A percentile compares a stretch with the other conserved stretches of the same genome.
phyloP scores from a whole-genome alignment of 2,329 filamentous ascomycete genomes.

The Arthrobotrys conoides region DNA sequence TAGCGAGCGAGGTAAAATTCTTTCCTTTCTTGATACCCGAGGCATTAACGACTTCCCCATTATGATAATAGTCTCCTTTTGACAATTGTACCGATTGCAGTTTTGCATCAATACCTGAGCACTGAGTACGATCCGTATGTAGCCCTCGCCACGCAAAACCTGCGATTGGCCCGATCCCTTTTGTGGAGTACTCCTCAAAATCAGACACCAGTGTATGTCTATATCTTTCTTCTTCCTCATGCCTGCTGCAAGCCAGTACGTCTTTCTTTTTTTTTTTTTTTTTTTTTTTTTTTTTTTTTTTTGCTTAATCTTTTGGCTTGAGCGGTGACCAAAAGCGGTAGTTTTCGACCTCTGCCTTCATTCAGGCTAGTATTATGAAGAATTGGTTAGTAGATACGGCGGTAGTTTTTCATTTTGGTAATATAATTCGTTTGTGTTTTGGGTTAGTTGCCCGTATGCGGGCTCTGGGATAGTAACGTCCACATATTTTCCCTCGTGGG shows the following conservation, averaged over 20 bases:
- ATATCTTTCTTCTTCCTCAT: background rate
- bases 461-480: background rate
- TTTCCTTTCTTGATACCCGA: constrained; percentile 10
- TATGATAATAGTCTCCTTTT: constrained; percentile 14
- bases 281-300: background rate
- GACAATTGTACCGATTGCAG: constrained; percentile 7
- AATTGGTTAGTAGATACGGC: background rate
- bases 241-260: constrained; percentile 2
- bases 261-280: constrained; percentile 4
- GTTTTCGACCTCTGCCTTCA: constrained; percentile 21
- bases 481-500: constrained; percentile 28
- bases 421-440: constrained; percentile 27
- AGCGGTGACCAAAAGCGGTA: constrained; percentile 26
- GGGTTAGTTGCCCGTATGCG: background rate
- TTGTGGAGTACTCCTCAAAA: constrained; percentile 8
- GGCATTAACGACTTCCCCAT: constrained; percentile 5
- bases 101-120: constrained; percentile 1
- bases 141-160: constrained; percentile 10
- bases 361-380: background rate
- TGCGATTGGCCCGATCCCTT: constrained; percentile 18
- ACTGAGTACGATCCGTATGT: constrained; percentile 10
- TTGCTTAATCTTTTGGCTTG: constrained; percentile 10
- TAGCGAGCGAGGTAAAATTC: constrained; percentile 15
- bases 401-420: constrained; percentile 1
- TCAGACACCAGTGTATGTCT: constrained; percentile 5